Conservation (phyloP, 2,329 filamentous ascomycete genomes). For the Colletotrichum sp. region DNA sequence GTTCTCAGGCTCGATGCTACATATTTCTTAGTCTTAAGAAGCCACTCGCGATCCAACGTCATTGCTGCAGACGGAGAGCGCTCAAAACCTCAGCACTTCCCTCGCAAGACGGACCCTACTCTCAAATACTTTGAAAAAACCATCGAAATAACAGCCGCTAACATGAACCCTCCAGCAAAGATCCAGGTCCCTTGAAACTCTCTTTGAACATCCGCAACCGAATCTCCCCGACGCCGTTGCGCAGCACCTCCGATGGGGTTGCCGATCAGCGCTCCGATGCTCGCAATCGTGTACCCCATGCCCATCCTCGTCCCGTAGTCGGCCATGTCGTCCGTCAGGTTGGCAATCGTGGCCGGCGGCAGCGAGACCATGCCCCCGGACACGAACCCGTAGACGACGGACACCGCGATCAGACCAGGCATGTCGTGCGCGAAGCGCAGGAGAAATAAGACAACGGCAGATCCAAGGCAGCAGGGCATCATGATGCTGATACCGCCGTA, state of each 20-base stretch:
- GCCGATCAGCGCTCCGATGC: constrained; percentile 16
- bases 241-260: constrained; percentile 18
- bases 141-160: constrained; percentile 1
- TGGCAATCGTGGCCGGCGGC: constrained; percentile 15
- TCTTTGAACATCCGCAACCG: neutral
- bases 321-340: constrained; percentile 9
- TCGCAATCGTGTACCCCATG: constrained; percentile 20
- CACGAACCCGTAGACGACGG: constrained; percentile 20
- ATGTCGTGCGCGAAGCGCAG: neutral
- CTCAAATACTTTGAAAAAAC: neutral
- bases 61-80: neutral
- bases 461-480: constrained; percentile 12
- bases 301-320: constrained; percentile 19
- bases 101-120: neutral
- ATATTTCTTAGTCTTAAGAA: neutral
- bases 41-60: neutral
- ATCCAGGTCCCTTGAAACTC: constrained; percentile 14
- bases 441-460: constrained; percentile 6
- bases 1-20: neutral
- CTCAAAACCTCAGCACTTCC: neutral
- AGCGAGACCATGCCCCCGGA: constrained; percentile 20
- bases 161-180: constrained; percentile 11
- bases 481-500: constrained; percentile 19
- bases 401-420: constrained; percentile 14
- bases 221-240: neutral